Base-by-base conservation (phyloP, 164 flowering plant genomes). In the Magnolia sinica region DNA sequence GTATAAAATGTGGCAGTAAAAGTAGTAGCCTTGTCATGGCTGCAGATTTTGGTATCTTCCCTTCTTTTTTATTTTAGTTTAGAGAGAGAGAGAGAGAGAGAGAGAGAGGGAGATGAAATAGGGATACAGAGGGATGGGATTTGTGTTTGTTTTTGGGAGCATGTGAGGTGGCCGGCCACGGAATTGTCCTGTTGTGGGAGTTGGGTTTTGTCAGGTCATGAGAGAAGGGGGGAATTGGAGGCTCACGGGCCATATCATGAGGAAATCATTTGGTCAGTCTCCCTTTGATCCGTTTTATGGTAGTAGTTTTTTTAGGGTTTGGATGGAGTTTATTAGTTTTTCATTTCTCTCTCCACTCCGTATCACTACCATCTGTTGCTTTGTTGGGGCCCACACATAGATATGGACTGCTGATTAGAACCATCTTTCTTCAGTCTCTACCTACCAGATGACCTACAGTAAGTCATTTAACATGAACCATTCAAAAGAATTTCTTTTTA, bases 121-220 rank as follows among this genome's bases (percentile, higher is more conserved):
- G 45, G 45, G 45, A 37, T 37, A 37, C 45, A 37, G 61, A 22
- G 51, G 7, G 69, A 23, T 51, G 74, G 72, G 68, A n/a, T 18
- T 70, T 79, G 24, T 72, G 85, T 73, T 80, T 85, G 83, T 65
- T 80, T 85, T 81, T 86, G 88, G 89, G 81, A 79, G 87, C 91
- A 87, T 90, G 89, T 88, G 91, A 80, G 84, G 85, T 79, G 76
- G 93, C 90, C 91, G 90, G 91, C 90, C 87, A 63, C 68, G 78
- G 67, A 72, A 72, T 89, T 90, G 94, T 87, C 87, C 71, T n/a
- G 27, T 73, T 78, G 83, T 85, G 87, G 83, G 85, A 77, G 87
- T 88, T 86, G 90, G 73, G 58, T 80, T 82, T 88, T 87, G 92
- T 83, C 89, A 66, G 82, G 77, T 82, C 74, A 51, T 82, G 73